These are phyloP conservation scores for Trichoderma cornu-damae DNA, from an alignment of 2,329 filamentous ascomycete genomes.

Conservation along the genomic window DNA sequence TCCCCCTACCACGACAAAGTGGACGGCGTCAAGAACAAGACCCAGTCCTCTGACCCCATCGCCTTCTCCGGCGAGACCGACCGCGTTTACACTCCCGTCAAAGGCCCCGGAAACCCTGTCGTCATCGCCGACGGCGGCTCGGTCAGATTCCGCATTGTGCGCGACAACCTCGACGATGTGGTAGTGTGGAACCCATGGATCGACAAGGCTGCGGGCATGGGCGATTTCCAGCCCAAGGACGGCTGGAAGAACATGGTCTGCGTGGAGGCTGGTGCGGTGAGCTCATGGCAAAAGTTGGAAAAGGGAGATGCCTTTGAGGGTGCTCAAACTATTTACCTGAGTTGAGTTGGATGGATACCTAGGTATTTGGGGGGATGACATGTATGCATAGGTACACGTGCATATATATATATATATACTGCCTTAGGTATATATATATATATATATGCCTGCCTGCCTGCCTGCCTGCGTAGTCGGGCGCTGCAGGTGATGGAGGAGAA, in stretches of 20 bases:
- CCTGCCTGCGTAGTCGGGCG: no score
- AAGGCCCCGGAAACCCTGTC: constrained; percentile 54
- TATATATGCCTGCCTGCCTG: not conserved
- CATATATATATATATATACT: no score
- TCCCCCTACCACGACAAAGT: constrained; percentile 83
- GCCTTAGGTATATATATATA: not conserved
- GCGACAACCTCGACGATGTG: constrained; percentile 80
- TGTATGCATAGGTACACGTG: no score
- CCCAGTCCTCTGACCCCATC: constrained; percentile 58
- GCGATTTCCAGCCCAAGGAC: constrained; percentile 82
- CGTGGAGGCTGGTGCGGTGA: constrained; percentile 82
- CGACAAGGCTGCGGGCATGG: constrained; percentile 75
- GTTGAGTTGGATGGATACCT: not conserved
- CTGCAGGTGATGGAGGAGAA: no score
- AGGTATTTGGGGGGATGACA: no score
- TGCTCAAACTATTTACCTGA: constrained; percentile 49
- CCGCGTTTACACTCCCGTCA: constrained; percentile 73
- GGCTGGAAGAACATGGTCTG: constrained; percentile 93
- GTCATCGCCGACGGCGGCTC: constrained; percentile 58
- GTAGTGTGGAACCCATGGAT: constrained; percentile 98
- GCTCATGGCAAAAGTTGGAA: constrained; percentile 78
- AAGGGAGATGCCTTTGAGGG: constrained; percentile 65
- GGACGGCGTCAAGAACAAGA: constrained; percentile 57
- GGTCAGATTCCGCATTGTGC: constrained; percentile 65
- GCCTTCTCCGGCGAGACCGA: constrained; percentile 76